Evolutionary conservation across 2,329 filamentous ascomycete genomes (phyloP).

Genomic region (Apiospora koreana): DNA sequence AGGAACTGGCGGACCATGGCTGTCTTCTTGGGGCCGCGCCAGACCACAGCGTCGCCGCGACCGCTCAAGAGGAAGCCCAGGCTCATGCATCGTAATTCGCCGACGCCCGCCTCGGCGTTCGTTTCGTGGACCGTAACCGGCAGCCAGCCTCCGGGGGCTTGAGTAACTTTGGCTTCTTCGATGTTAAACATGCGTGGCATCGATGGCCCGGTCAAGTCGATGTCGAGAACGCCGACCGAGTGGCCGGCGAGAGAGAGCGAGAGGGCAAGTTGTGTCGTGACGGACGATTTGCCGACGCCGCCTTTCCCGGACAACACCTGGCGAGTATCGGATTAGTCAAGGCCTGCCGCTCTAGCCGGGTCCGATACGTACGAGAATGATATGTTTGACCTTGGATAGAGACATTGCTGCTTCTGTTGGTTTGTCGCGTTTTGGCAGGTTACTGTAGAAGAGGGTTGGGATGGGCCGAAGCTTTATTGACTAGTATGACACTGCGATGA

Average conservation of each 20-base stretch:
- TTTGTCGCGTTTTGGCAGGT: not conserved
- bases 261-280: constrained; percentile 94
- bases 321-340: not conserved
- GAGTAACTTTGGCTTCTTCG: constrained; percentile 84
- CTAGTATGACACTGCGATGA: not conserved
- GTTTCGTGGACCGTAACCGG: constrained; percentile 80
- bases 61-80: constrained; percentile 85
- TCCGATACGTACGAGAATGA: constrained; percentile 63
- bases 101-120: constrained; percentile 51
- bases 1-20: constrained; percentile 98
- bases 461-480: not conserved
- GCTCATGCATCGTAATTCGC: constrained; percentile 81
- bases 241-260: constrained; percentile 83
- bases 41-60: constrained; percentile 90
- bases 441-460: not conserved
- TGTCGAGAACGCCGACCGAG: constrained; percentile 91
- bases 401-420: constrained; percentile 50
- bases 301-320: constrained; percentile 92
- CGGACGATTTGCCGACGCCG: constrained; percentile 94
- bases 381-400: constrained; percentile 71
- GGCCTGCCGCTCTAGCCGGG: not conserved
- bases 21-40: constrained; percentile 97
- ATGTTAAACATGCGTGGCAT: constrained; percentile 94
- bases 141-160: constrained; percentile 89
- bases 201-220: constrained; percentile 93